Evolutionary conservation across 768 basidiomycete species (phyloP).

Genomic region (Lactarius hatsudake): DNA sequence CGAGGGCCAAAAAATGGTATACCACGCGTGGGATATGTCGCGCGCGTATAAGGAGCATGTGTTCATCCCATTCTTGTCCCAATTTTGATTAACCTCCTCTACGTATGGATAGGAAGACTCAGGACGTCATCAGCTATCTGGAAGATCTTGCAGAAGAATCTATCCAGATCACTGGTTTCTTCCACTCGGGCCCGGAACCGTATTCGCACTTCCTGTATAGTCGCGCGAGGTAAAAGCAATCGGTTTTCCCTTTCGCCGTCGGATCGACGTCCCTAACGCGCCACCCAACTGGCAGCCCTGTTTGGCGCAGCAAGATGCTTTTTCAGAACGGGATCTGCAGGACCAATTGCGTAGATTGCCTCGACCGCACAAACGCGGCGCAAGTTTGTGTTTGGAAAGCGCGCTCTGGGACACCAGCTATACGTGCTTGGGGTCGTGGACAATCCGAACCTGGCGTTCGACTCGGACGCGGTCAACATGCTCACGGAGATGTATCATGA

Average conservation of each 20-base stretch:
- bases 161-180: conserved; percentile 88
- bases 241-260: conserved; percentile 1
- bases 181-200: conserved; percentile 90
- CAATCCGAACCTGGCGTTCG: conserved; percentile 81
- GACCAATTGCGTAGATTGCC: conserved; percentile 95
- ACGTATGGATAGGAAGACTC: conserved; percentile 64
- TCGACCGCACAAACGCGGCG: conserved; percentile 94
- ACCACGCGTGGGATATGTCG: conserved; percentile 96
- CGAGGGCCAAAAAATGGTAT: conserved; percentile 77
- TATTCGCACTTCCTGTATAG: conserved; percentile 63
- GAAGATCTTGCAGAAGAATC: conserved; percentile 95
- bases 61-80: conserved; percentile 14
- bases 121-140: conserved; percentile 92
- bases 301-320: conserved; percentile 65
- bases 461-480: conserved; percentile 94
- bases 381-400: conserved; percentile 98
- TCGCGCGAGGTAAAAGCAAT: conserved; percentile 42
- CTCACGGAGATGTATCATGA: conserved; percentile 99
- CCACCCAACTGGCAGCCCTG: conserved; percentile 21
- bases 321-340: conserved; percentile 92
- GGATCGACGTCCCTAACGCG: conserved; percentile 5
- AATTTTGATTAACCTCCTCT: neutral
- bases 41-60: conserved; percentile 90
- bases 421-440: conserved; percentile 91
- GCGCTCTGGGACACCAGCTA: conserved; percentile 90